A percentile compares a stretch with the other conserved stretches of the same genome.
These are phyloP conservation scores for Yamadazyma buinensis DNA, from an alignment of 1,139 yeast genomes.

Conservation along the genomic window DNA sequence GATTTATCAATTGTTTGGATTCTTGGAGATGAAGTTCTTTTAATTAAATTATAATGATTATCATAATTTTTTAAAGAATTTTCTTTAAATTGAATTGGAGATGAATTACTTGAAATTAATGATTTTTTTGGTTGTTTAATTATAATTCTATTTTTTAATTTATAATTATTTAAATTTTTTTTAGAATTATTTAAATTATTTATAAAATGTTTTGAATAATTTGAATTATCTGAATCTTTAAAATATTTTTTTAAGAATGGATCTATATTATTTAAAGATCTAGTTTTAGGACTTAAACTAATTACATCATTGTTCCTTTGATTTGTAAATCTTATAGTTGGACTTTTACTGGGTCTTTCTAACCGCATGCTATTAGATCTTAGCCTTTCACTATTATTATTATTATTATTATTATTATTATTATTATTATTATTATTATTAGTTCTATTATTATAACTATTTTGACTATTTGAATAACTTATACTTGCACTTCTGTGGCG, in stretches of 20 bases:
- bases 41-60: conserved; percentile 7
- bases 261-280: conserved; percentile 4
- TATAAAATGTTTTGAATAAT: conserved; percentile 9
- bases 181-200: conserved; percentile 3
- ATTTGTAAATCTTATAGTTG: conserved; percentile 6
- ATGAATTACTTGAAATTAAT: background rate
- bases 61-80: conserved; percentile 3
- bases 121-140: conserved; percentile 6
- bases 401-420: background rate
- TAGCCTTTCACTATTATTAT: background rate
- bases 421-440: background rate
- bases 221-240: conserved; percentile 7
- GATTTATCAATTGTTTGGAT: background rate
- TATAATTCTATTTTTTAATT: conserved; percentile 3
- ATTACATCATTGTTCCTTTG: conserved; percentile 1
- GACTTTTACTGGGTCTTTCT: background rate
- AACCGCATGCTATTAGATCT: background rate
- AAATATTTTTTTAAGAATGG: conserved; percentile 13
- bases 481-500: too few species aligned
- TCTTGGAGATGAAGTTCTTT: conserved; percentile 4
- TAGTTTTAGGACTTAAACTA: conserved; percentile 1
- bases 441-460: too few species aligned
- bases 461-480: background rate
- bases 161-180: background rate
- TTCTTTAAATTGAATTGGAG: conserved; percentile 1